These are phyloP conservation scores for Bassia scoparia DNA, from an alignment of 148 eudicot species.

Conservation along the genomic window DNA sequence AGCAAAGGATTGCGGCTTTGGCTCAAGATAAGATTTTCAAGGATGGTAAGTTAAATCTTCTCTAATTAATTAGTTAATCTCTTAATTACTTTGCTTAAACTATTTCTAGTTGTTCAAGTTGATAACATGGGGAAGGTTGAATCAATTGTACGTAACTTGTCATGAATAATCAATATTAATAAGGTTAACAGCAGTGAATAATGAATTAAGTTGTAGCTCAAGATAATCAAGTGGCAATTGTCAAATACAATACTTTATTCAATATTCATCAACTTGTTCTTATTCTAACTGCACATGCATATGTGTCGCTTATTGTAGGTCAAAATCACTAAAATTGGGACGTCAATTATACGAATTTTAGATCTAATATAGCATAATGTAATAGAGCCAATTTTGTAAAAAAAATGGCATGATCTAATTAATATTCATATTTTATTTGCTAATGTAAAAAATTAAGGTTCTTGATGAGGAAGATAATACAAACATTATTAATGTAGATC, in stretches of 20 bases:
- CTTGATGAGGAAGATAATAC: no score
- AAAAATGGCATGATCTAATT: no score
- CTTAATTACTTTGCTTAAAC: not conserved
- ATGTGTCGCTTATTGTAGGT: not conserved
- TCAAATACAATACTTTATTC: not conserved
- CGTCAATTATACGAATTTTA: not conserved
- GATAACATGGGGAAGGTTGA: not conserved
- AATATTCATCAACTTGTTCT: not conserved
- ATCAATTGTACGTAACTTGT: not conserved
- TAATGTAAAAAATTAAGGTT: no score
- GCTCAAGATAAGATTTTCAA: conserved; percentile 93
- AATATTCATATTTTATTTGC: no score
- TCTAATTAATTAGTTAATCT: not conserved
- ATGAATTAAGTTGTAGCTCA: no score
- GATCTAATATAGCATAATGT: no score
- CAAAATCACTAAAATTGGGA: not conserved
- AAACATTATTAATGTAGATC: no score
- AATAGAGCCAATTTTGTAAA: no score
- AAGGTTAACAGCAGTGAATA: not conserved
- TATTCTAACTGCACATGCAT: not conserved
- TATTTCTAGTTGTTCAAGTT: conserved; percentile 17
- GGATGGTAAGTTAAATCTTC: conserved; percentile 50
- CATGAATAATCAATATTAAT: not conserved
- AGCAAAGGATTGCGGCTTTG: conserved; percentile 91
- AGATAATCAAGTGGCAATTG: not conserved